Percentiles rank a stretch among this genome's conserved stretches.
phyloP scores from a whole-genome alignment of 75 land plant species.

The Larix kaempferi region DNA sequence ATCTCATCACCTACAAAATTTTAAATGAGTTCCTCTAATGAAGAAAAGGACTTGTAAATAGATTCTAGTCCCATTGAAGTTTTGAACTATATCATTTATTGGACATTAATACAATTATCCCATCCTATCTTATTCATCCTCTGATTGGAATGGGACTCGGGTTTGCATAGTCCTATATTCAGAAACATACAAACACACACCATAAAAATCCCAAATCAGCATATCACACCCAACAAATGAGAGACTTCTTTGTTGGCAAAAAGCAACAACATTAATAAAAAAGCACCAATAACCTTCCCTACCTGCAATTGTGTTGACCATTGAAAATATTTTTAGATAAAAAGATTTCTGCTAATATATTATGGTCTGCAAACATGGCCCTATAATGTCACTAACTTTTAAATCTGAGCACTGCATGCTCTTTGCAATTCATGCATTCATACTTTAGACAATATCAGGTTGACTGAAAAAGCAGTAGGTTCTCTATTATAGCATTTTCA shows the following conservation, averaged over 20 bases:
- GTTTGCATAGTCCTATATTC: slow-evolving; percentile 3
- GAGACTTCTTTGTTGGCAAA: neutral
- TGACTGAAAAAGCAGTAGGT: neutral
- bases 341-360: neutral
- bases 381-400: slow-evolving; percentile 1
- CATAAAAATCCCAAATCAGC: neutral
- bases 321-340: neutral
- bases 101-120: neutral
- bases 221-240: neutral
- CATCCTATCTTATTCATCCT: neutral
- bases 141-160: neutral
- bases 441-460: neutral
- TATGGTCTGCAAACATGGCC: neutral
- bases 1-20: neutral
- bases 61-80: no score
- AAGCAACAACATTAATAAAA: neutral
- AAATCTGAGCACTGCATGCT: neutral
- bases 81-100: neutral
- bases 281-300: neutral
- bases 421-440: neutral
- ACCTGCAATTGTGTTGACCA: no score
- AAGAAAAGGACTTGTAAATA: no score
- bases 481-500: neutral
- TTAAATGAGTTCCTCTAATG: neutral
- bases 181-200: neutral